Base-by-base conservation (phyloP, 2,329 filamentous ascomycete species). In the Fusarium aywerte region DNA sequence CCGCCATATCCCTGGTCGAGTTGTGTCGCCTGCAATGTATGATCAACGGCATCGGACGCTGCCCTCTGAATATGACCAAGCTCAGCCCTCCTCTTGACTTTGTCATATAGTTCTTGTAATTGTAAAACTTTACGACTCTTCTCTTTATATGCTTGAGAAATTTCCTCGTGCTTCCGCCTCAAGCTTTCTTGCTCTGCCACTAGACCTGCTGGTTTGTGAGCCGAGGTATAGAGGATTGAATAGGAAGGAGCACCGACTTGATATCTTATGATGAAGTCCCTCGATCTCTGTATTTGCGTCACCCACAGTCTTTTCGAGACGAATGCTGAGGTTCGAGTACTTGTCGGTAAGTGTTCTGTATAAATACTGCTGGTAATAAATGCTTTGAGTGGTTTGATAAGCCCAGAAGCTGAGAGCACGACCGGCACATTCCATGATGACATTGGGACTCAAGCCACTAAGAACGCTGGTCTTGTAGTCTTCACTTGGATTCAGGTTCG, bases 381-480 rank as follows among this genome's bases (percentile, higher is more conserved):
- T 91, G 78, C 97, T 92, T 72, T 96, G 92, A 4, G 89, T 89
- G 20, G 89, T 89, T 75, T 97, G 93, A 72, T 97, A 97, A 29
- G 88, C 89, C 90, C 93, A 97, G 75, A 97, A 97, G 31, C 86
- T 87, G 67, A 97, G 78, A 2, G 90, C 93, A 68, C 92, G 85
- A 7, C 90, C 89, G 21, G 92, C 91, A 77, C 93, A 96, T 71
- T 97, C 94, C 85, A 97, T 93, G 66, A 97, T 91, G 29, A 90
- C 84, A 32, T 85, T 89, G 1, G 95, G 95, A 62, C 88, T 92
- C 1, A 97, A 80, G 0, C 95, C 95, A 73, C 92, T 93, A 12
- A 97, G 82, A 1, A 96, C 87, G 62, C 90, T 94, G 0, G 92
- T 93, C 78, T 97, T 97, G 82, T 96, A 97, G 68, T 96, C 93